Conservation (phyloP, 2,329 filamentous ascomycete species). For the Exophiala oligosperma region DNA sequence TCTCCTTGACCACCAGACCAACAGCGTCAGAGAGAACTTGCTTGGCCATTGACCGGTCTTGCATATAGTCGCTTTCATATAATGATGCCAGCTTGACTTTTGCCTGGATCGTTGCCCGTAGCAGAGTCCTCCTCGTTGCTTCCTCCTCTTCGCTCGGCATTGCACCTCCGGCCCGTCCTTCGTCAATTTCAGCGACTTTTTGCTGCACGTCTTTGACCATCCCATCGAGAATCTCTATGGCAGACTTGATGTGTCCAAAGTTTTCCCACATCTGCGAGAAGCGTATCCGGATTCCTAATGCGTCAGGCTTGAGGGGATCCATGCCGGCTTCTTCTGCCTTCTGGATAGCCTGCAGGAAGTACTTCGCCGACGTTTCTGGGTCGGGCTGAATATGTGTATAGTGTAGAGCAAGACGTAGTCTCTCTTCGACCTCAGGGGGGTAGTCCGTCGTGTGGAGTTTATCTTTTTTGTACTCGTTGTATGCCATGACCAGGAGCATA, state of each 20-base stretch:
- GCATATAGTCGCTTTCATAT: conserved; percentile 74
- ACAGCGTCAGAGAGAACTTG: conserved; percentile 77
- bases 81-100: conserved; percentile 80
- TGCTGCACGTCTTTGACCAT: conserved; percentile 66
- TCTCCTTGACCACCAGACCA: conserved; percentile 74
- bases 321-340: conserved; percentile 72
- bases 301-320: conserved; percentile 87
- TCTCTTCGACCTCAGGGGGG: conserved; percentile 48
- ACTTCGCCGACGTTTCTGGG: conserved; percentile 73
- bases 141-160: not conserved
- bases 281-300: conserved; percentile 84
- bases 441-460: conserved; percentile 44
- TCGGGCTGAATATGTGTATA: conserved; percentile 78
- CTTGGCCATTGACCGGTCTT: conserved; percentile 72
- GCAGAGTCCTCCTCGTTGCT: conserved; percentile 14
- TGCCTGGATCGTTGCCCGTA: conserved; percentile 26
- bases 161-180: not conserved
- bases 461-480: conserved; percentile 44
- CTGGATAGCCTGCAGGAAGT: conserved; percentile 77
- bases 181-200: conserved; percentile 48
- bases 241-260: conserved; percentile 66
- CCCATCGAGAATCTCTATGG: conserved; percentile 76
- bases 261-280: conserved; percentile 78
- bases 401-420: conserved; percentile 81
- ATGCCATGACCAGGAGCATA: conserved; percentile 42